Evolutionary conservation across 768 basidiomycete genomes (phyloP).

Genomic region (Suillus clintonianus): DNA sequence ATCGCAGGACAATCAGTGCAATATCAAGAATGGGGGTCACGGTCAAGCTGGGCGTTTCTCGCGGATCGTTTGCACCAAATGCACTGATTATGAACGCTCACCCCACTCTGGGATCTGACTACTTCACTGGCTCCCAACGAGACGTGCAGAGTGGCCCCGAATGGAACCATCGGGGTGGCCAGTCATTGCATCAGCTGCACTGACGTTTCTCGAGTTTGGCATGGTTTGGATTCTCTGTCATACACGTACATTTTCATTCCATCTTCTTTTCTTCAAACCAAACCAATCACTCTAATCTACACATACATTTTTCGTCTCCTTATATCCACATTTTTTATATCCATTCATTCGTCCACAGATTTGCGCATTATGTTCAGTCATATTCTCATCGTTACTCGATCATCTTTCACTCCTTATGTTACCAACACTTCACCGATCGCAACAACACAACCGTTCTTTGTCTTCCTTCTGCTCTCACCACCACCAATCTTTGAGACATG

Average conservation of each 20-base stretch:
- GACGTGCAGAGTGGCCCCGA: not conserved
- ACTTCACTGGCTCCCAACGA: not conserved
- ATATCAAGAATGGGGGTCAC: slow-evolving; percentile 24
- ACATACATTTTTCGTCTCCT: slow-evolving; percentile 5
- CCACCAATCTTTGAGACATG: slow-evolving; percentile 36
- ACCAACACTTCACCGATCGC: no score
- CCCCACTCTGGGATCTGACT: not conserved
- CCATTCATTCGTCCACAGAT: not conserved
- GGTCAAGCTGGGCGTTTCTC: slow-evolving; percentile 20
- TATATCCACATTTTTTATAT: slow-evolving; percentile 12
- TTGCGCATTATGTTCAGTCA: not conserved
- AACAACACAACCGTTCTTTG: not conserved
- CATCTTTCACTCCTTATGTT: not conserved
- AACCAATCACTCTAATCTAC: slow-evolving; percentile 8
- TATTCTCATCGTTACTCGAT: not conserved
- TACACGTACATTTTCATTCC: slow-evolving; percentile 12
- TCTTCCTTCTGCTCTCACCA: not conserved
- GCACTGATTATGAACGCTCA: not conserved
- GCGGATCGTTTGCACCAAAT: slow-evolving; percentile 8
- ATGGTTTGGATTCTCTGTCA: not conserved
- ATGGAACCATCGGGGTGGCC: not conserved
- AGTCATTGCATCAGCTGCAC: not conserved
- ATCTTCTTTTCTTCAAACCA: slow-evolving; percentile 14
- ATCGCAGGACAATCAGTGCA: slow-evolving; percentile 31
- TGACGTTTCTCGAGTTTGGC: not conserved